Percentiles rank a stretch among this genome's conserved stretches.
phyloP scores from a whole-genome alignment of 1,139 yeast genomes.

The Suhomyces ambrosiae region DNA sequence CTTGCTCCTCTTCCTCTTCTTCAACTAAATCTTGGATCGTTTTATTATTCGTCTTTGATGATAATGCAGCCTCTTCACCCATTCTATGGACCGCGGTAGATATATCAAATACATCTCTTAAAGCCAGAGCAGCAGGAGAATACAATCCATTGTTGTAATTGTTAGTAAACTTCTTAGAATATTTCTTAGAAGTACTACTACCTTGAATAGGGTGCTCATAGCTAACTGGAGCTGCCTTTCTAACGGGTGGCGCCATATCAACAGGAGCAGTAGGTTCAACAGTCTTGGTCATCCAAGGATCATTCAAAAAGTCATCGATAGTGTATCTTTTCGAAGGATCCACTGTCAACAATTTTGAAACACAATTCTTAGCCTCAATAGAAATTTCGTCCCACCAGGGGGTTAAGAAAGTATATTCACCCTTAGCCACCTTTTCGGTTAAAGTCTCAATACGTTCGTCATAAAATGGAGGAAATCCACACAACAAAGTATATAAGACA shows the following conservation, averaged over 20 bases:
- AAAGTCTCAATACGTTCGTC: conserved; percentile 58
- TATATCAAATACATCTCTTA: conserved; percentile 93
- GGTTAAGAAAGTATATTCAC: conserved; percentile 56
- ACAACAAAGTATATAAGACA: conserved; percentile 58
- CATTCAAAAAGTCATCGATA: conserved; percentile 73
- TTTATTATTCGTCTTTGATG: conserved; percentile 30
- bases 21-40: conserved; percentile 38
- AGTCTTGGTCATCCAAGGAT: conserved; percentile 71
- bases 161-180: conserved; percentile 28
- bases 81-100: conserved; percentile 92
- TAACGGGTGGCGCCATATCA: conserved; percentile 7
- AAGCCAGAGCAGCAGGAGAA: conserved; percentile 89
- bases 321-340: conserved; percentile 78
- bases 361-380: conserved; percentile 62
- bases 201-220: conserved; percentile 31
- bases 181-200: conserved; percentile 20
- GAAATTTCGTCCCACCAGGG: conserved; percentile 71
- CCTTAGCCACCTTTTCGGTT: conserved; percentile 60
- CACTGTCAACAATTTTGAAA: conserved; percentile 73
- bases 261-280: conserved; percentile 3
- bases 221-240: conserved; percentile 2
- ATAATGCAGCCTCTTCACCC: conserved; percentile 77
- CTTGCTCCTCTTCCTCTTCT: conserved; percentile 40
- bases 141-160: conserved; percentile 34
- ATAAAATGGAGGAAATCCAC: conserved; percentile 66